phyloP scores from a whole-genome alignment of 495 filamentous ascomycete species.

The Penicillium verhagenii region DNA sequence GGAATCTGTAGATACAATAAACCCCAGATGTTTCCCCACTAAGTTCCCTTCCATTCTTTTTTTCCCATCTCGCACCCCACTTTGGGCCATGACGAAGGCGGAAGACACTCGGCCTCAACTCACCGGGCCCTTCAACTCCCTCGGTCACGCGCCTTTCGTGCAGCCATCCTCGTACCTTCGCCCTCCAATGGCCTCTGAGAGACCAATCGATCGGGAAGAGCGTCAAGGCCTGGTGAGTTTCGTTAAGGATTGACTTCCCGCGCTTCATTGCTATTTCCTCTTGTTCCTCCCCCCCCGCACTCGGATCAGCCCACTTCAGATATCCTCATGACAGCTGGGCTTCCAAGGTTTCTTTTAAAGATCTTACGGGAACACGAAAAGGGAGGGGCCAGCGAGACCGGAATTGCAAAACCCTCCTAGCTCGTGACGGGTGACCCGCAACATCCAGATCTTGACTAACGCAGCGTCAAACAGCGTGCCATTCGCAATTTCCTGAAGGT shows the following conservation, averaged over 20 bases:
- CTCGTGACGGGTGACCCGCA: constrained; percentile 17
- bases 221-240: constrained; percentile 82
- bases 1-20: neutral
- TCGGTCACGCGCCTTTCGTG: constrained; percentile 61
- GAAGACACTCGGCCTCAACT: constrained; percentile 25
- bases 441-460: constrained; percentile 35
- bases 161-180: constrained; percentile 85
- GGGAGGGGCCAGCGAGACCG: constrained; percentile 4
- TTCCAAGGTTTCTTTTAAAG: constrained; percentile 11
- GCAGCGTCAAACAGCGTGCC: constrained; percentile 58
- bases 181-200: constrained; percentile 63
- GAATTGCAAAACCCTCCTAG: constrained; percentile 15
- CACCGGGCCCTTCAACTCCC: constrained; percentile 22
- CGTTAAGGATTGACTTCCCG: constrained; percentile 6
- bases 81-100: constrained; percentile 28
- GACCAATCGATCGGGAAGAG: constrained; percentile 84
- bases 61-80: constrained; percentile 9
- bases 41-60: neutral
- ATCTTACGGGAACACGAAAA: constrained; percentile 13
- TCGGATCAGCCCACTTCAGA: neutral
- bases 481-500: constrained; percentile 97
- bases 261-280: constrained; percentile 2
- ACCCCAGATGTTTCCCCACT: neutral
- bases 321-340: neutral
- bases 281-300: constrained; percentile 3